A percentile compares a stretch with the other conserved stretches of the same genome.
phyloP scores from a whole-genome alignment of 169 alveolate species.

The Perkinsus olseni region DNA sequence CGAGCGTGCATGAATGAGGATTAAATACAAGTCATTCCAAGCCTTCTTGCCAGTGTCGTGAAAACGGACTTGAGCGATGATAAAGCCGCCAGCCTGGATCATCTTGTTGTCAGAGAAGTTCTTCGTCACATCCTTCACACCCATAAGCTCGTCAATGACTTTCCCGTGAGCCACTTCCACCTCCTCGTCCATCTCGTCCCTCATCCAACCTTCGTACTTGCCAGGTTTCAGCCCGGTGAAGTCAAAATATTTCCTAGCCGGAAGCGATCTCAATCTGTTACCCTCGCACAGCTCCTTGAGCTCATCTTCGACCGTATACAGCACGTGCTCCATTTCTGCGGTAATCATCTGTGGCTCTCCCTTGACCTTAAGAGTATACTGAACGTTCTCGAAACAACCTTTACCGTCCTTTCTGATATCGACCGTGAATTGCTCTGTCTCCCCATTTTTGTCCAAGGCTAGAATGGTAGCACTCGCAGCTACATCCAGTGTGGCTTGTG shows the following conservation, averaged over 20 bases:
- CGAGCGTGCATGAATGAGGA: neutral
- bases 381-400: neutral
- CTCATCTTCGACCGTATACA: too few relatives aligned
- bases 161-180: neutral
- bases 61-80: neutral
- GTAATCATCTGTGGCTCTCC: too few relatives aligned
- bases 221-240: neutral
- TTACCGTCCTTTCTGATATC: neutral
- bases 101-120: neutral
- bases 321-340: too few relatives aligned
- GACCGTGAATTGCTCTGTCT: neutral
- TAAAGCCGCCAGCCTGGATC: neutral
- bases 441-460: neutral
- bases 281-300: too few relatives aligned
- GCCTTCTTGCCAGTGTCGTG: neutral
- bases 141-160: neutral
- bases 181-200: neutral
- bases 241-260: neutral
- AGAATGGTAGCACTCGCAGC: neutral
- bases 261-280: neutral
- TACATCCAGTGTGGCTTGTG: neutral
- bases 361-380: too few relatives aligned
- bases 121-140: neutral
- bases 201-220: neutral
- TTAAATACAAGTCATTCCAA: neutral